Base-by-base conservation (phyloP, 164 flowering plant species). In the Buxus sempervirens region DNA sequence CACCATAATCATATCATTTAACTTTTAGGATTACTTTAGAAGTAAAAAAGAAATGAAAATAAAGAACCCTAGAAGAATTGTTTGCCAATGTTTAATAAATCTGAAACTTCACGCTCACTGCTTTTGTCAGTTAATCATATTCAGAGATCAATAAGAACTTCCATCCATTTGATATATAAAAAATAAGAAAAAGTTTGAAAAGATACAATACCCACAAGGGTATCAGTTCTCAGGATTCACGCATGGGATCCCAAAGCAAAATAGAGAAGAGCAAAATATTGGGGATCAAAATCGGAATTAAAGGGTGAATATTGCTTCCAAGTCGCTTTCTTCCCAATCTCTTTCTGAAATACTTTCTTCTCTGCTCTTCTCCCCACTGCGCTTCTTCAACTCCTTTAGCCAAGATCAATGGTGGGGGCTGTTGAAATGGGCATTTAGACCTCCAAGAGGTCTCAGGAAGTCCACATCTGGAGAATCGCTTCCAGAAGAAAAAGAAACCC, bases 351-450 rank as follows among this genome's bases (percentile, higher is more conserved):
- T 82, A 82, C 67, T 75, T 85, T 66, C 81, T 82, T 78, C 60
- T 84, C 73, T 77, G 72, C 62, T 80, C 87, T 1, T 80, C 87
- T 22, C 79, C 87, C 82, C 88, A 83, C 71, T 68, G 66, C 0
- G 87, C 90, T 32, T 79, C 86, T 64, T 83, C 90, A 51, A 86
- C 84, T 1, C 98, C 98, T 21, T 80, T 74, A 0, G 97, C 98
- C 0, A 88, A 77, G 16, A 84, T 70, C 82, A 86, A 66, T 24
- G 98, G 98, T 51, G 96, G 97, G 10, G 98, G 98, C 69, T 74
- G 87, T 42, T 77, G 86, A 72, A 76, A 93, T 0, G 98, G 96
- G 84, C 95, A 90, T 73, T 89, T 87, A 63, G 82, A 82, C 67
- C 98, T 74, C 98, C 95, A 93, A 13, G 98, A 89, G 21, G 90